Evolutionary conservation across 2,329 filamentous ascomycete species (phyloP).

Genomic region (Apiospora marii): DNA sequence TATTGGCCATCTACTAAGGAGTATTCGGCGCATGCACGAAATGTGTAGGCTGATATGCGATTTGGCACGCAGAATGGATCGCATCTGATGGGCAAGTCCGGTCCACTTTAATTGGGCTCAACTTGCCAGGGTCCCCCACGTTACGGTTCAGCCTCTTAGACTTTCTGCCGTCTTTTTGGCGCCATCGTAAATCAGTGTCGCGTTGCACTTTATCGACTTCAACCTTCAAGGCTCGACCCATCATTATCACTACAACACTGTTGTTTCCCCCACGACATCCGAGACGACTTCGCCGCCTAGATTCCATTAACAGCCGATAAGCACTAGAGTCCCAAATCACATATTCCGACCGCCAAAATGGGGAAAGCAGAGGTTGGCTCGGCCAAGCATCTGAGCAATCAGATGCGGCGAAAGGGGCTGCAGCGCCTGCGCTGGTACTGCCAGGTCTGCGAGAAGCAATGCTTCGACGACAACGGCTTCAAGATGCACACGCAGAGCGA

Average conservation of each 20-base stretch:
- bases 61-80: conserved; percentile 8
- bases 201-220: background rate
- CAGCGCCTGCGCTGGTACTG: conserved; percentile 93
- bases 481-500: conserved; percentile 88
- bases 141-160: background rate
- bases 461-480: conserved; percentile 88
- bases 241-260: background rate
- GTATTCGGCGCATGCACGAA: background rate
- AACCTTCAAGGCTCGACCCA: background rate
- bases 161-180: conserved; percentile 4
- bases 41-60: conserved; percentile 1
- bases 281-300: background rate
- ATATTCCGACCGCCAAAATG: conserved; percentile 64
- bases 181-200: background rate
- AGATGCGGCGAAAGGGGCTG: conserved; percentile 82
- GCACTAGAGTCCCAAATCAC: background rate
- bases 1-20: background rate
- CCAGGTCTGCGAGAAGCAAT: conserved; percentile 78
- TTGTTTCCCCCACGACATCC: background rate
- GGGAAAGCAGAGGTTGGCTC: conserved; percentile 90
- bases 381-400: conserved; percentile 89
- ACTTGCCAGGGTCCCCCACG: conserved; percentile 1
- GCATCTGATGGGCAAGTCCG: background rate
- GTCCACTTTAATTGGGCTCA: background rate
- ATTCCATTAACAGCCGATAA: background rate